Conservation (phyloP, 345 rosid species). For the Zanthoxylum bungeanum region DNA sequence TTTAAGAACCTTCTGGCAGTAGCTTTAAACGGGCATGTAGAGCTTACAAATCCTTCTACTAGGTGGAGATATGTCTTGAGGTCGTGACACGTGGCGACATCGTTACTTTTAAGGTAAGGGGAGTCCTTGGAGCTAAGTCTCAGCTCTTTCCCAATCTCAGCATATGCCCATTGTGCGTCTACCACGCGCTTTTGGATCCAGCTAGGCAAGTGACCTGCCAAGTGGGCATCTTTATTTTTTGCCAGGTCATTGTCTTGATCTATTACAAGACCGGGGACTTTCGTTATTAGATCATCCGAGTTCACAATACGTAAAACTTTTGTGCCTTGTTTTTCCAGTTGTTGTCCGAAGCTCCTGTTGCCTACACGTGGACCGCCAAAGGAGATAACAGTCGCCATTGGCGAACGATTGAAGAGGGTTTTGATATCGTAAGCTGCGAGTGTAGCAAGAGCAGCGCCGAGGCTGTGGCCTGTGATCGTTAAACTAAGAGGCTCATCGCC, state of each 20-base stretch:
- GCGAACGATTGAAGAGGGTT: slow-evolving; percentile 43
- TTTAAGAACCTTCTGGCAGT: slow-evolving; percentile 44
- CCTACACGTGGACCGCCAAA: slow-evolving; percentile 97
- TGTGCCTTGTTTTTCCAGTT: slow-evolving; percentile 66
- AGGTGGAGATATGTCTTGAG: slow-evolving; percentile 74
- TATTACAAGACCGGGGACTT: slow-evolving; percentile 77
- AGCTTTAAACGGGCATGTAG: slow-evolving; percentile 66
- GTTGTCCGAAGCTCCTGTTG: slow-evolving; percentile 53
- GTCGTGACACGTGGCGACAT: slow-evolving; percentile 84
- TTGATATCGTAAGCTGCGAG: slow-evolving; percentile 74
- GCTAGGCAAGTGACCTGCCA: slow-evolving; percentile 29
- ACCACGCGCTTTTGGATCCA: slow-evolving; percentile 64
- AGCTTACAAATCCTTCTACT: slow-evolving; percentile 65
- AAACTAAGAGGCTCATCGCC: slow-evolving; percentile 73
- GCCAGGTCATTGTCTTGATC: slow-evolving; percentile 32
- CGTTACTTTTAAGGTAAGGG: slow-evolving; percentile 44
- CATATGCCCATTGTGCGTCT: slow-evolving; percentile 69
- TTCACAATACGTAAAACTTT: slow-evolving; percentile 80
- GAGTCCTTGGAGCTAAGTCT: slow-evolving; percentile 66
- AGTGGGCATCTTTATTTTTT: slow-evolving; percentile 8
- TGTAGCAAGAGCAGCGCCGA: slow-evolving; percentile 88
- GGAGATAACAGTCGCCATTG: slow-evolving; percentile 79
- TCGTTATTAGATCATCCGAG: slow-evolving; percentile 79
- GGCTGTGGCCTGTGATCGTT: slow-evolving; percentile 90
- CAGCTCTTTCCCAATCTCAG: slow-evolving; percentile 79